Percentiles rank a stretch among this genome's conserved stretches.
phyloP scores from a whole-genome alignment of 2,329 filamentous ascomycete genomes.

The Blastomyces gilchristii region DNA sequence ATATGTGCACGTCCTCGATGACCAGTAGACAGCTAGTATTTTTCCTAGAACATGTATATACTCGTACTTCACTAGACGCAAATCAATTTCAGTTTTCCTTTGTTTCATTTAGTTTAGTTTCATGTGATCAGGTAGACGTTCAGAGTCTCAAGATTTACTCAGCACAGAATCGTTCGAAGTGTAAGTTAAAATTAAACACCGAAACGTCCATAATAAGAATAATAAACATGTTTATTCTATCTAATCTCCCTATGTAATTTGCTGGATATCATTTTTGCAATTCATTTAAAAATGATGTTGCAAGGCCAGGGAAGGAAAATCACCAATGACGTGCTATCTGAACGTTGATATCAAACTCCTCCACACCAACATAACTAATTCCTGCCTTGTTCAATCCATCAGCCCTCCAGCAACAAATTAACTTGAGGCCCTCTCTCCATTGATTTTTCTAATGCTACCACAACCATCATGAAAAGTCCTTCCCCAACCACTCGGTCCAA shows the following conservation, averaged over 20 bases:
- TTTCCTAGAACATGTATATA: constrained; percentile 32
- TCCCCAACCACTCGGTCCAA: not conserved
- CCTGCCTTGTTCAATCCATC: not conserved
- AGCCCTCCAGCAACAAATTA: not conserved
- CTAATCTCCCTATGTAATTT: not conserved
- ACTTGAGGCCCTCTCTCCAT: not conserved
- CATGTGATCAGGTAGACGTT: not conserved
- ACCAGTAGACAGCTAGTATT: constrained; percentile 50
- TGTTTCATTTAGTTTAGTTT: not conserved
- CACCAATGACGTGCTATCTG: not conserved
- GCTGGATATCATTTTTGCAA: not conserved
- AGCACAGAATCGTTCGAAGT: not conserved
- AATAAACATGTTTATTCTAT: not conserved
- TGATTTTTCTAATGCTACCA: not conserved
- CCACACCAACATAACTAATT: not conserved
- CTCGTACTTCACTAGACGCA: constrained; percentile 31
- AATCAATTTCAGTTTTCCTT: constrained; percentile 22
- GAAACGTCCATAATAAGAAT: not conserved
- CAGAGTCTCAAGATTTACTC: too few species aligned
- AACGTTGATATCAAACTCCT: not conserved
- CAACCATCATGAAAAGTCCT: constrained; percentile 2
- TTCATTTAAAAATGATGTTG: not conserved
- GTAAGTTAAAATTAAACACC: not conserved
- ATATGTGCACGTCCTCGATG: constrained; percentile 87
- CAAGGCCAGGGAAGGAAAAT: not conserved